phyloP scores from a whole-genome alignment of 352 stramenopile species.

The Peronosclerospora sorghi region DNA sequence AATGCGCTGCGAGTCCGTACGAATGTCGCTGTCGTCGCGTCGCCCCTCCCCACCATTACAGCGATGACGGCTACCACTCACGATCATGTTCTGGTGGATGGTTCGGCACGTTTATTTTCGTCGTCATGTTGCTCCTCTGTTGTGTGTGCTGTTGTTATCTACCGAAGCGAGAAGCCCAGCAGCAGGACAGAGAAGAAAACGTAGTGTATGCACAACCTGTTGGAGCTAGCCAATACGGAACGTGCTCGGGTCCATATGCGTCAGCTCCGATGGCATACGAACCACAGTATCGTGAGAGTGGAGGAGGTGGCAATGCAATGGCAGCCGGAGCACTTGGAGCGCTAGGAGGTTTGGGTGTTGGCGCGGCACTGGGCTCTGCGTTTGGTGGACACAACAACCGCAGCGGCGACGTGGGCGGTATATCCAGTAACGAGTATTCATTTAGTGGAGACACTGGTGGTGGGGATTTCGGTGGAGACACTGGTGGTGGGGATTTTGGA shows the following conservation, averaged over 20 bases:
- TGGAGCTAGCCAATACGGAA: slow-evolving; percentile 30
- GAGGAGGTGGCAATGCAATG: slow-evolving; percentile 12
- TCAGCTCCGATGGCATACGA: slow-evolving; percentile 26
- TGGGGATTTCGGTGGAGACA: slow-evolving; percentile 42
- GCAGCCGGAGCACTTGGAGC: slow-evolving; percentile 34
- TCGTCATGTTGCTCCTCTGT: slow-evolving; percentile 33
- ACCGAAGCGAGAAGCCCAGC: slow-evolving; percentile 15
- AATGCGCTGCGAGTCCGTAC: slow-evolving; percentile 48
- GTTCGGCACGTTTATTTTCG: slow-evolving; percentile 26
- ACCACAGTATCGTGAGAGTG: slow-evolving; percentile 10
- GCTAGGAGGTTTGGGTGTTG: slow-evolving; percentile 35
- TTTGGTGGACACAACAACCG: slow-evolving; percentile 21
- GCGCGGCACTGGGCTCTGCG: slow-evolving; percentile 34
- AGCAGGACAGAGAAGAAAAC: slow-evolving; percentile 18
- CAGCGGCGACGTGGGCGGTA: slow-evolving; percentile 25
- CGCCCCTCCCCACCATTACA: slow-evolving; percentile 7
- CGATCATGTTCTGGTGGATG: slow-evolving; percentile 20
- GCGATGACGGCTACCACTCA: slow-evolving; percentile 21
- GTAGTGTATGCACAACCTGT: slow-evolving; percentile 28
- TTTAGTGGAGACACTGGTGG: slow-evolving; percentile 50
- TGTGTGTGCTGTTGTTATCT: slow-evolving; percentile 48
- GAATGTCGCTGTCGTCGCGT: slow-evolving; percentile 43
- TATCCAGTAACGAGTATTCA: slow-evolving; percentile 27
- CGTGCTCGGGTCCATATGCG: slow-evolving; percentile 30
- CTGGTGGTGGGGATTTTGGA: slow-evolving; percentile 24